Evolutionary conservation across 768 basidiomycete species (phyloP), one percentile per base, ranked within the genome.

Genomic region (Omphalotus guepiniiformis): DNA sequence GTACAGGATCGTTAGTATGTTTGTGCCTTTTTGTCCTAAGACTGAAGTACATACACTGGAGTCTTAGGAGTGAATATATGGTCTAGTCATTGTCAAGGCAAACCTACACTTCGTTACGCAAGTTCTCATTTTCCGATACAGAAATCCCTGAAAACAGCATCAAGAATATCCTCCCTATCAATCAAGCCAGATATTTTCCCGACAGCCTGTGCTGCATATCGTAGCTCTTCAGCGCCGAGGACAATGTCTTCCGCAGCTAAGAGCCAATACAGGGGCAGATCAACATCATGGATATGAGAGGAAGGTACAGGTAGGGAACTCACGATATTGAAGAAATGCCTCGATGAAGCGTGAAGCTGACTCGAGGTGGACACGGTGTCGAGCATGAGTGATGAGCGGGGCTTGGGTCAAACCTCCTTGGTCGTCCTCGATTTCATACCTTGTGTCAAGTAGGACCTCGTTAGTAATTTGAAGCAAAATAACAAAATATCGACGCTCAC

Each of bases 101-200:
- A n/a, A n/a, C n/a, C n/a, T n/a, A n/a, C n/a, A n/a, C n/a, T n/a
- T n/a, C n/a, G n/a, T n/a, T n/a, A n/a, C n/a, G n/a, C n/a, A n/a
- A n/a, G n/a, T n/a, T 53, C 7, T 66, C 55, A 90, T 68, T 93
- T 91, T 29, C 92, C 92, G 42, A 94, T 89, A 59, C 93, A 95
- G 63, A 95, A 95, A 42, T 88, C 85, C 27, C 75, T 72, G 59
- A 95, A 95, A 21, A 95, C 76, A 16, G 78, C 78, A 49, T 92
- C 90, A 18, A 95, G 63, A 6, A 94, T 72, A 50, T 94, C 90
- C 56, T 95, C 93, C 11, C 84, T 80, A 38, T 83, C 84, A 47
- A 95, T 83, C 6, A 75, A 59, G 3, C 93, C 92, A 2, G 85
- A 82, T n/a, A 94, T 81, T 49, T 81, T 80, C 1, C 89, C 92